Evolutionary conservation across 2,329 filamentous ascomycete species (phyloP).

Genomic region (Parafenestella ontariensis): DNA sequence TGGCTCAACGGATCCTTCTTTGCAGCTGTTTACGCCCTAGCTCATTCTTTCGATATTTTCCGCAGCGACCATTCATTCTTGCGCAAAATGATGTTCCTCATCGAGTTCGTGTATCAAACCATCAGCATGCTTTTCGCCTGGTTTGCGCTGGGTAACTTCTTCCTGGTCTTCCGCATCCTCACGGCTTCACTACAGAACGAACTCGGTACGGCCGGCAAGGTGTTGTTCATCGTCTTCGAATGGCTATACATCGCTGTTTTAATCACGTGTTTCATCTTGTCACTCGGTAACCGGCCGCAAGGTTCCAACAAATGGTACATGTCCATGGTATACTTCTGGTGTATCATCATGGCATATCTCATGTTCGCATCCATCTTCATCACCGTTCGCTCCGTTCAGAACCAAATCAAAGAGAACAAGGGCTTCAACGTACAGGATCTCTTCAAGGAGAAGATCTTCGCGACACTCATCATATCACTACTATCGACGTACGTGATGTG

Average conservation of each 20-base stretch:
- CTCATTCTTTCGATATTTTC: slow-evolving; percentile 96
- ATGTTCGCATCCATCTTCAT: slow-evolving; percentile 96
- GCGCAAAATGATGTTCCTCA: slow-evolving; percentile 85
- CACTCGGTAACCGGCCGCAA: slow-evolving; percentile 91
- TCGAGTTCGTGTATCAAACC: slow-evolving; percentile 95
- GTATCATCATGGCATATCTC: slow-evolving; percentile 87
- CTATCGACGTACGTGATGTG: slow-evolving; percentile 92
- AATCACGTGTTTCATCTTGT: slow-evolving; percentile 92
- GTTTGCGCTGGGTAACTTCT: slow-evolving; percentile 99
- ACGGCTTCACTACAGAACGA: slow-evolving; percentile 84
- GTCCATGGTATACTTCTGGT: slow-evolving; percentile 99
- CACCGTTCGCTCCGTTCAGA: slow-evolving; percentile 83
- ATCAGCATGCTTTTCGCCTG: slow-evolving; percentile 98
- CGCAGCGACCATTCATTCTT: slow-evolving; percentile 87
- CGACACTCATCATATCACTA: slow-evolving; percentile 90
- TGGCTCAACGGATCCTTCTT: slow-evolving; percentile 99
- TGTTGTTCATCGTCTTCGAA: slow-evolving; percentile 89
- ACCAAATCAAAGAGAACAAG: slow-evolving; percentile 66
- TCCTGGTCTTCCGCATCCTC: slow-evolving; percentile 96
- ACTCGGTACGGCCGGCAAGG: slow-evolving; percentile 76
- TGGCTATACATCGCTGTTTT: slow-evolving; percentile 94
- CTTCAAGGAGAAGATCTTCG: slow-evolving; percentile 88
- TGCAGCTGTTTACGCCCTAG: slow-evolving; percentile 91
- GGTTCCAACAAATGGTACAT: slow-evolving; percentile 94
- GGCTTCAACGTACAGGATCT: slow-evolving; percentile 75